These are phyloP conservation scores for Fragaria ananassa DNA, from an alignment of 306 rosid genomes.

Conservation along the genomic window DNA sequence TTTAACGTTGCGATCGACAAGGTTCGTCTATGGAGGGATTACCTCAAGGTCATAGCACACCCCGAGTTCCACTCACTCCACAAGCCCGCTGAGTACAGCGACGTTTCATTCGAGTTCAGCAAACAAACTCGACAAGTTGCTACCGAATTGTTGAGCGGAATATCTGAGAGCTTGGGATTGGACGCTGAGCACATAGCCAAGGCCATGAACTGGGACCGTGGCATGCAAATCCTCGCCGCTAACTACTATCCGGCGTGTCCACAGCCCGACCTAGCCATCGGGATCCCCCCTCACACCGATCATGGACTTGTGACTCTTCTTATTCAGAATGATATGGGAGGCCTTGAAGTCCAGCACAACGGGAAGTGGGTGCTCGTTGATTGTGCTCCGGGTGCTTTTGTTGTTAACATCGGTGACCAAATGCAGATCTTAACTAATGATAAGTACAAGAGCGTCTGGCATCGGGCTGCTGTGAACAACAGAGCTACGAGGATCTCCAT, in stretches of 20 bases:
- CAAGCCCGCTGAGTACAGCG: slow-evolving; percentile 7
- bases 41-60: slow-evolving; percentile 14
- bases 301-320: slow-evolving; percentile 8
- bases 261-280: slow-evolving; percentile 13
- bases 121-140: neutral
- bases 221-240: slow-evolving; percentile 7
- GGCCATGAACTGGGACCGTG: slow-evolving; percentile 9
- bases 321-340: neutral
- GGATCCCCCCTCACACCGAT: slow-evolving; percentile 14
- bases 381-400: neutral
- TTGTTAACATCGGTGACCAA: slow-evolving; percentile 12
- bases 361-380: slow-evolving; percentile 5
- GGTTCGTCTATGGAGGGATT: slow-evolving; percentile 16
- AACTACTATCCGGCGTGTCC: slow-evolving; percentile 20
- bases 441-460: slow-evolving; percentile 11
- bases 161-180: slow-evolving; percentile 12
- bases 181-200: slow-evolving; percentile 10
- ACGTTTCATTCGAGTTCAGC: slow-evolving; percentile 11
- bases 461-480: slow-evolving; percentile 15
- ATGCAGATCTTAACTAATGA: slow-evolving; percentile 25
- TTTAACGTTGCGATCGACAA: slow-evolving; percentile 6
- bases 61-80: neutral
- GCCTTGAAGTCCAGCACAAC: slow-evolving; percentile 12
- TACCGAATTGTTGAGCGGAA: neutral
- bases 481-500: slow-evolving; percentile 14